A percentile compares a stretch with the other conserved stretches of the same genome.
Evolutionary conservation across 495 filamentous ascomycete genomes (phyloP).

Genomic region (Sporormia fimetaria): DNA sequence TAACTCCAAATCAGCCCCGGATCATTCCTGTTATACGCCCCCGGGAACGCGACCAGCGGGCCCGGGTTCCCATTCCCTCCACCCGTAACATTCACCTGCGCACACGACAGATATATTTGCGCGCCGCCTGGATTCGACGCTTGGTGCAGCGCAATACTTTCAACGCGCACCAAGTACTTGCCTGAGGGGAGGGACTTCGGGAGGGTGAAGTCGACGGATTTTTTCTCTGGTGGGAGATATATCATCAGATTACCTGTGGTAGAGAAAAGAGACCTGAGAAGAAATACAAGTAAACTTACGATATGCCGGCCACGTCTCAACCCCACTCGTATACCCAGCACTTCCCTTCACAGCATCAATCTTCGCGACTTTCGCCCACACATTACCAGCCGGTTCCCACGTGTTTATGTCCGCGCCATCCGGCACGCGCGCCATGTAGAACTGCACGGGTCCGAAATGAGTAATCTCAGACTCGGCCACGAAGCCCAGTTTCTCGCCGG

Average conservation of each 20-base stretch:
- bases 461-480: slow-evolving; percentile 6
- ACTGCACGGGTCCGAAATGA: slow-evolving; percentile 19
- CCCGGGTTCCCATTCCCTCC: slow-evolving; percentile 20
- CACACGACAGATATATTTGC: slow-evolving; percentile 27
- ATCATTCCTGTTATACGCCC: slow-evolving; percentile 19
- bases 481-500: slow-evolving; percentile 14
- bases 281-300: slow-evolving; percentile 2
- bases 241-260: slow-evolving; percentile 1
- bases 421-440: slow-evolving; percentile 21
- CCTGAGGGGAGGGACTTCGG: slow-evolving; percentile 43
- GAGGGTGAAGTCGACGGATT: slow-evolving; percentile 35
- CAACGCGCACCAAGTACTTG: slow-evolving; percentile 52
- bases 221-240: slow-evolving; percentile 1
- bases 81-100: slow-evolving; percentile 25
- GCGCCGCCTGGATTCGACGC: slow-evolving; percentile 20
- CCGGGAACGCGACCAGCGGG: slow-evolving; percentile 19
- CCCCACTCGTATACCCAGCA: slow-evolving; percentile 1
- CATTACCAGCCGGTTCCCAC: slow-evolving; percentile 20
- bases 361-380: slow-evolving; percentile 17
- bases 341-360: slow-evolving; percentile 10
- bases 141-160: slow-evolving; percentile 46
- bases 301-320: slow-evolving; percentile 18
- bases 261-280: background rate
- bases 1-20: slow-evolving; percentile 12
- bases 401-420: slow-evolving; percentile 15